A percentile compares a stretch with the other conserved stretches of the same genome.
These are phyloP conservation scores for Euphorbia lathyris DNA, from an alignment of 345 rosid species.

Conservation along the genomic window DNA sequence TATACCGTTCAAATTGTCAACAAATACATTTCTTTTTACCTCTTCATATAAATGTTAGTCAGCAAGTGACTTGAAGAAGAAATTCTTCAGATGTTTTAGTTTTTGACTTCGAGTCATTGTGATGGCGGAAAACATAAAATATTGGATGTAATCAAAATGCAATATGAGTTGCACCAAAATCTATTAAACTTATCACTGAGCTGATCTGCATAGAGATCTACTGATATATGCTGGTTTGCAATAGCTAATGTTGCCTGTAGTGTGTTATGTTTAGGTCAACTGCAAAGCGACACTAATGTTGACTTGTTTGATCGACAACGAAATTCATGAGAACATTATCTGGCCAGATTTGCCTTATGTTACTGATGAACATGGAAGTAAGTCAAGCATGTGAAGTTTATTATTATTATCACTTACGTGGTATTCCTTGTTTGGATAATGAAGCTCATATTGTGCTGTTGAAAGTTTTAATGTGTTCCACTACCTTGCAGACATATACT, in stretches of 20 bases:
- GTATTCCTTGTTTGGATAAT: slow-evolving; percentile 4
- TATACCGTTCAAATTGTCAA: no score
- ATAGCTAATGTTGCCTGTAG: slow-evolving; percentile 52
- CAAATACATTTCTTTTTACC: no score
- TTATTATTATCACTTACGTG: background rate
- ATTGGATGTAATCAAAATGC: background rate
- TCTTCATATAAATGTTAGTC: background rate
- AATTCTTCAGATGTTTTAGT: background rate
- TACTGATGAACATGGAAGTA: slow-evolving; percentile 87
- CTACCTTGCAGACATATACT: slow-evolving; percentile 64
- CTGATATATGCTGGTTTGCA: slow-evolving; percentile 21
- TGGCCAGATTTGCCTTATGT: slow-evolving; percentile 86
- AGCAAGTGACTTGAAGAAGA: background rate
- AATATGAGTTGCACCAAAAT: background rate
- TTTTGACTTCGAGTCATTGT: background rate
- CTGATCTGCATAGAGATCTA: background rate
- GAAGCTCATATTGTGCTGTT: slow-evolving; percentile 1
- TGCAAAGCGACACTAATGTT: slow-evolving; percentile 74
- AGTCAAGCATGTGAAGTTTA: slow-evolving; percentile 25
- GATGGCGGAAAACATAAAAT: background rate
- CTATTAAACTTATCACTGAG: background rate
- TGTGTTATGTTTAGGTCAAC: slow-evolving; percentile 73
- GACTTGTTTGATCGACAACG: slow-evolving; percentile 54
- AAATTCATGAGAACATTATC: slow-evolving; percentile 66
- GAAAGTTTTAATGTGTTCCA: slow-evolving; percentile 15